Conservation (phyloP, 768 basidiomycete species). For the Mycena indigotica region DNA sequence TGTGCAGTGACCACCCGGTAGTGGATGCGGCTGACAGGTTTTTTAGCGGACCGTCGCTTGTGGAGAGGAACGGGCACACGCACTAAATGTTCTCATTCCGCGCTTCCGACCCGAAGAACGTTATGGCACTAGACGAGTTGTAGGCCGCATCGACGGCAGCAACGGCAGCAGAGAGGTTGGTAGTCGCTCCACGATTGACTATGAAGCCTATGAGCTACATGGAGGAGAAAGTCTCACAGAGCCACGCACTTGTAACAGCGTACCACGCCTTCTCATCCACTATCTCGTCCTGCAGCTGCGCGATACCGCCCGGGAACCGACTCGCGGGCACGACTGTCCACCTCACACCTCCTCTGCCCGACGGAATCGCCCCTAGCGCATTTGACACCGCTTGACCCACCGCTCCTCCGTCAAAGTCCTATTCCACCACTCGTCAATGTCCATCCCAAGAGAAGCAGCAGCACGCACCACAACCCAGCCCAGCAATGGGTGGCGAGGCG, state of each 20-base stretch:
- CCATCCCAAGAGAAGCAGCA: background rate
- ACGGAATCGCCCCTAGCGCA: conserved; percentile 34
- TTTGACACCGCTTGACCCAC: conserved; percentile 51
- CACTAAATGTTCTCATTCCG: conserved; percentile 65
- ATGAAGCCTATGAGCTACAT: background rate
- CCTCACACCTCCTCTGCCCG: conserved; percentile 37
- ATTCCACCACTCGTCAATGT: background rate
- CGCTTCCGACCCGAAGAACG: conserved; percentile 48
- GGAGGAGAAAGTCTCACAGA: background rate
- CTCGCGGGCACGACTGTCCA: conserved; percentile 48
- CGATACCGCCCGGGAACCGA: conserved; percentile 47
- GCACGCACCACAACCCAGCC: conserved; percentile 60
- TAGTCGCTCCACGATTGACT: conserved; percentile 47
- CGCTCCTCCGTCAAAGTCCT: conserved; percentile 64
- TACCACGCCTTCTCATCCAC: conserved; percentile 56
- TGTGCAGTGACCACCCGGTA: conserved; percentile 32
- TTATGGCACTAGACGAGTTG: conserved; percentile 51
- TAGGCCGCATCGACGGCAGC: conserved; percentile 45
- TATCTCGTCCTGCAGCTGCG: conserved; percentile 47
- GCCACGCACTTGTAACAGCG: conserved; percentile 51
- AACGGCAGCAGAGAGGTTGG: conserved; percentile 40
- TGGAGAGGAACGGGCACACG: conserved; percentile 24
- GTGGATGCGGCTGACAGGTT: background rate
- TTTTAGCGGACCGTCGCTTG: background rate
- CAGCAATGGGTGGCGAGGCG: conserved; percentile 44